Base-by-base conservation (phyloP, 441 rosid species). In the Gossypium lobatum region DNA sequence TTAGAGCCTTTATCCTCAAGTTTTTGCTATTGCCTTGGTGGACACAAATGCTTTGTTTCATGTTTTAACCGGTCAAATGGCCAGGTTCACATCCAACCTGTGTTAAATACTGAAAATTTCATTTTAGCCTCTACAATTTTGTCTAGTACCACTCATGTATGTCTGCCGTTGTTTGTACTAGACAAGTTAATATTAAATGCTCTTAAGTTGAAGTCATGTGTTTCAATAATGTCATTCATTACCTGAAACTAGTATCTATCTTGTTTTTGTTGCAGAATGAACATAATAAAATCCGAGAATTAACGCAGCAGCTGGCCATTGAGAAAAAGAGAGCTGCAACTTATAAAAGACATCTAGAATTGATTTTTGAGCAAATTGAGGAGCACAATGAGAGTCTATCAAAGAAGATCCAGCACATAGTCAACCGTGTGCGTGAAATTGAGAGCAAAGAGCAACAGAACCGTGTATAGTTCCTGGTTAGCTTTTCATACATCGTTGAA, bases 291-390 rank as follows among this genome's bases (percentile, higher is more conserved):
- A 91, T 95, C 64, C 86, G 93, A 81, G 99, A 96, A 64, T 84
- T 93, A 73, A 83, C 97, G 9, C 95, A 93, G 80, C 99, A 96
- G 87, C 84, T 92, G 78, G 90, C 93, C 6, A 75, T 82, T 0
- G 99, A 96, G 89, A 96, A 89, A 68, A 96, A 88, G 87, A 91
- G 92, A 79, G 85, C 97, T 0, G 92, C 96, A 26, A 88, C 91
- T 3, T 96, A 93, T 73, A 95, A 92, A 77, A 90, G 92, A 80
- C 98, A 93, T 72, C 87, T 96, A 26, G 99, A 96, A 74, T 73
- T 96, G 84, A 79, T 93, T 21, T 89, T 92, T 53, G 96, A 93
- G 81, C 94, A 93, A 75, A 93, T 96, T 20, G 98, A 93, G 64
- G 88, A 89, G 78, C 93, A 96, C 79, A 92, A 95, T 6, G 93